Conservation (phyloP, 2,329 filamentous ascomycete species). For the Colletotrichum shisoi region DNA sequence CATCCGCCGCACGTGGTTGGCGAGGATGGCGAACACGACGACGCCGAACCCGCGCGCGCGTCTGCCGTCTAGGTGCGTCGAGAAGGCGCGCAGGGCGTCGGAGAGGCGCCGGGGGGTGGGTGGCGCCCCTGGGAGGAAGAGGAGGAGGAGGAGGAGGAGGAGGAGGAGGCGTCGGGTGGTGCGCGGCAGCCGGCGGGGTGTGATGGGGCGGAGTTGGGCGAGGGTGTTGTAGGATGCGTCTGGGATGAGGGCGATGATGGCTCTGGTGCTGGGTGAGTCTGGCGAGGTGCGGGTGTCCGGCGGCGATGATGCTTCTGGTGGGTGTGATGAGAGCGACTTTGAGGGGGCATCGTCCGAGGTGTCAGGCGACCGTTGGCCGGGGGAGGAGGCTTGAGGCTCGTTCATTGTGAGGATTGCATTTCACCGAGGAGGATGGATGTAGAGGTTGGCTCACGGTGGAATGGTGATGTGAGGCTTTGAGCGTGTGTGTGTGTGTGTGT, state of each 20-base stretch:
- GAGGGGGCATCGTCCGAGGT: no score
- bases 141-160: no score
- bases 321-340: not conserved
- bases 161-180: not conserved
- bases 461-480: no score
- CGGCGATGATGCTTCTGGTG: not conserved
- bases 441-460: no score
- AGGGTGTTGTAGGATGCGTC: conserved; percentile 1
- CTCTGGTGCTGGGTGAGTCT: no score
- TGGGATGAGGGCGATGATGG: not conserved
- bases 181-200: not conserved
- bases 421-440: not conserved
- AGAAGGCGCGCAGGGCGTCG: not conserved
- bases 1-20: conserved; percentile 52
- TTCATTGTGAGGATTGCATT: not conserved
- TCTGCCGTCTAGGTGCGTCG: conserved; percentile 37
- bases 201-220: not conserved
- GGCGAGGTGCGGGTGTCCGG: not conserved
- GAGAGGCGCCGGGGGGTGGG: not conserved
- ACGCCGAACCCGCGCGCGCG: conserved; percentile 42
- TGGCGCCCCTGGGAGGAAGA: not conserved
- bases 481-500: no score
- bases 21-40: conserved; percentile 49
- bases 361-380: not conserved
- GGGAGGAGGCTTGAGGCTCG: not conserved